Conservation (phyloP, 2,329 filamentous ascomycete species). For the Trichoderma sp. region DNA sequence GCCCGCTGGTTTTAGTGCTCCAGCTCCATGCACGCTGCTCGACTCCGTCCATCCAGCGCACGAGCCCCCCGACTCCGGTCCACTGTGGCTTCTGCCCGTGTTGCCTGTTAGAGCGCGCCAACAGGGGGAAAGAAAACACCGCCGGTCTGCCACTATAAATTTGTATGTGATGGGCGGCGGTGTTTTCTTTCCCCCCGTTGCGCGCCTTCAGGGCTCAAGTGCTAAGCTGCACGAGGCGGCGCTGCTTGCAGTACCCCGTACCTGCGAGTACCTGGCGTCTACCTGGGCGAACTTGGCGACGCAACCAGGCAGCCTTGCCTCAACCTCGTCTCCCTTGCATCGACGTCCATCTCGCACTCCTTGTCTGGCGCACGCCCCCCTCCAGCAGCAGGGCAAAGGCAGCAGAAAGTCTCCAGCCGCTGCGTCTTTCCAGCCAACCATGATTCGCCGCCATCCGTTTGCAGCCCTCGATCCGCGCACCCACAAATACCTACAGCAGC, state of each 20-base stretch:
- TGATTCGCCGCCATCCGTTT: conserved; percentile 41
- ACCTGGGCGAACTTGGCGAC: not conserved
- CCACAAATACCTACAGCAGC: conserved; percentile 29
- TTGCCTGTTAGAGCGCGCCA: no score
- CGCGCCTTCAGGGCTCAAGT: no score
- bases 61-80: not conserved
- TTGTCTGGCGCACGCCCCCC: conserved; percentile 6
- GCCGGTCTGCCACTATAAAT: no score
- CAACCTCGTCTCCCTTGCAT: conserved; percentile 6
- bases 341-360: not conserved
- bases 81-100: no score
- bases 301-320: conserved; percentile 1
- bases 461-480: conserved; percentile 35
- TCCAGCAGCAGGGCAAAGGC: not conserved
- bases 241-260: conserved; percentile 6
- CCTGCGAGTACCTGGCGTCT: conserved; percentile 6
- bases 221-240: not conserved
- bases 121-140: no score
- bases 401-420: conserved; percentile 8
- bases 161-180: no score
- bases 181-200: no score
- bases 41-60: not conserved
- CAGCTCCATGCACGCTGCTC: not conserved
- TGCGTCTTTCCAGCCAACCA: conserved; percentile 43
- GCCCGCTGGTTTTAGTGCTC: not conserved